phyloP scores from a whole-genome alignment of 2,329 filamentous ascomycete genomes.

The Pseudohalonectria lignicola region DNA sequence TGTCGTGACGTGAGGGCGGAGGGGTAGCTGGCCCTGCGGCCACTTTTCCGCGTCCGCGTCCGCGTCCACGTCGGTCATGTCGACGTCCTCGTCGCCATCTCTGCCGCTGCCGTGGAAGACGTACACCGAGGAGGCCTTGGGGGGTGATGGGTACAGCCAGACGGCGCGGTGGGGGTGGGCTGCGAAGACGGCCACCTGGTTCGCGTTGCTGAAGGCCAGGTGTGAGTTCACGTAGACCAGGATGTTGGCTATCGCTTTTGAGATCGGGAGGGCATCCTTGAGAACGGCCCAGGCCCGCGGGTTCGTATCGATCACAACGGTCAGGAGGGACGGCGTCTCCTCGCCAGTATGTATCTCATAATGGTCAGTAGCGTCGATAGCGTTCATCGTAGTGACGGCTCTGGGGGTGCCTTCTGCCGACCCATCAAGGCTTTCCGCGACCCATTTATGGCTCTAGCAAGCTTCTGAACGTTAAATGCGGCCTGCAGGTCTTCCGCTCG shows the following conservation, averaged over 20 bases:
- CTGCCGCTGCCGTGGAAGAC: conserved; percentile 5
- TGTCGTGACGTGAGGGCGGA: no score
- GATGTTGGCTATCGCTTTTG: conserved; percentile 74
- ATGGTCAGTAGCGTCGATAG: conserved; percentile 48
- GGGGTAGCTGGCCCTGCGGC: no score
- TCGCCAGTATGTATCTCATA: conserved; percentile 43
- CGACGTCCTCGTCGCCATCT: conserved; percentile 31
- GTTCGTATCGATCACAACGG: conserved; percentile 91
- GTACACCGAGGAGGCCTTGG: background rate
- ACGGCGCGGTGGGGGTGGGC: conserved; percentile 77
- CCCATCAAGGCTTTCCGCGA: conserved; percentile 1
- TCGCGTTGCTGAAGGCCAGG: conserved; percentile 84
- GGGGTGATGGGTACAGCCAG: conserved; percentile 68
- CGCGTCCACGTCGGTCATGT: conserved; percentile 37
- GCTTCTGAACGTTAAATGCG: no score
- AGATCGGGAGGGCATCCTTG: conserved; percentile 62
- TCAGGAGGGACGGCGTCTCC: conserved; percentile 69
- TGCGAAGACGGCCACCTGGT: conserved; percentile 85
- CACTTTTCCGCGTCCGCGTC: conserved; percentile 9
- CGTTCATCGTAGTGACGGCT: conserved; percentile 38
- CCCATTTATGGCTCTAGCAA: background rate
- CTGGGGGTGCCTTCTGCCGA: background rate
- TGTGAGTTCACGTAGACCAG: conserved; percentile 97
- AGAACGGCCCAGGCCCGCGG: conserved; percentile 82
- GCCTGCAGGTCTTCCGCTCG: no score